phyloP scores from a whole-genome alignment of 768 basidiomycete species.

The Termitomyces sp. region DNA sequence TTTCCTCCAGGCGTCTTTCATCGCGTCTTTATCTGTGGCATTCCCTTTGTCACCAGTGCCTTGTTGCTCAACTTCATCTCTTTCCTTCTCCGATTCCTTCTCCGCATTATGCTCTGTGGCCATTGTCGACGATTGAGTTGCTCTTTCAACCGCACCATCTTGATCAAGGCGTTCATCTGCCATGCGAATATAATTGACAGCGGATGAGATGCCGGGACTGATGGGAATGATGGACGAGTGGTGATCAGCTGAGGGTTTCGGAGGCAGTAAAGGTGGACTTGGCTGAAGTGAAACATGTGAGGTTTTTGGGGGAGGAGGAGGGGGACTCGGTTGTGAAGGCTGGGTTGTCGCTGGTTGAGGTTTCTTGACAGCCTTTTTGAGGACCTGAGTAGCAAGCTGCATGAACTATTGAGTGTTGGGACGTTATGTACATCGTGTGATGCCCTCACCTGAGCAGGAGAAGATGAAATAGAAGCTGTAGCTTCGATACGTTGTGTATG shows the following conservation, averaged over 20 bases:
- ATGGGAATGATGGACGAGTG: constrained; percentile 52
- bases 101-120: constrained; percentile 14
- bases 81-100: constrained; percentile 4
- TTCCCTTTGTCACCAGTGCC: constrained; percentile 4
- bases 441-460: constrained; percentile 21
- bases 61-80: constrained; percentile 5
- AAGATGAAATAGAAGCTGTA: constrained; percentile 23
- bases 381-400: constrained; percentile 45
- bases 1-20: constrained; percentile 75
- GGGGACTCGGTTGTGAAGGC: constrained; percentile 5
- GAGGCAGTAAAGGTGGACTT: constrained; percentile 2
- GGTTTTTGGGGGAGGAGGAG: constrained; percentile 19
- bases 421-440: not conserved
- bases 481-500: constrained; percentile 20
- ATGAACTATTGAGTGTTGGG: constrained; percentile 32
- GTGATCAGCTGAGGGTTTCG: constrained; percentile 27
- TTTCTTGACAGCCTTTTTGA: constrained; percentile 21
- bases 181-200: constrained; percentile 51
- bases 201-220: constrained; percentile 55
- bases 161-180: constrained; percentile 24
- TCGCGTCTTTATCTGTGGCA: constrained; percentile 30
- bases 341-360: not conserved
- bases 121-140: not conserved
- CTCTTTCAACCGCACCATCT: not conserved
- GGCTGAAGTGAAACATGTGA: constrained; percentile 3